phyloP scores from a whole-genome alignment of 108 stramenopile species.

The Fragilaria radians region DNA sequence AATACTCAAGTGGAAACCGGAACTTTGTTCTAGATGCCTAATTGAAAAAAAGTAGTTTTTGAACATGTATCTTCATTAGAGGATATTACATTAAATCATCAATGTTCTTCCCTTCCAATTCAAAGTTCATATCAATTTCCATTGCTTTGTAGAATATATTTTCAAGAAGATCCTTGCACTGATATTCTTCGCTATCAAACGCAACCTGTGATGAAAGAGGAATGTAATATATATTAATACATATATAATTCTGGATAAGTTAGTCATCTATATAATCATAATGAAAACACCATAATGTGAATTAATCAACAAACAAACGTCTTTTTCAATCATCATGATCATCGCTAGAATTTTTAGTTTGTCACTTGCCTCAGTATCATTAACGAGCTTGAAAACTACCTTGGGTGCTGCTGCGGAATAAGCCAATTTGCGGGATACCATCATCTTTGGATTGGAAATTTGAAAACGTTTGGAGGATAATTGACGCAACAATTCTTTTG shows the following conservation, averaged over 20 bases:
- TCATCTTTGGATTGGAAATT: conserved; percentile 57
- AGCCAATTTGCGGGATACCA: conserved; percentile 40
- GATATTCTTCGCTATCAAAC: conserved; percentile 29
- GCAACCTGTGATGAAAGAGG: conserved; percentile 4
- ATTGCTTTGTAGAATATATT: conserved; percentile 33
- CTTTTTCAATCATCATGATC: neutral
- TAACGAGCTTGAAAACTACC: conserved; percentile 56
- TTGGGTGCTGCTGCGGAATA: conserved; percentile 44
- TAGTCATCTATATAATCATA: neutral
- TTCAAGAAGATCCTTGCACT: conserved; percentile 37
- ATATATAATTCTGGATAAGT: neutral
- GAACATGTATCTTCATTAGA: neutral
- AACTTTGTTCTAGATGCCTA: neutral
- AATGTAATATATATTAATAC: too few relatives aligned
- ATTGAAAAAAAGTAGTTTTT: neutral
- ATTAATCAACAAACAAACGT: neutral
- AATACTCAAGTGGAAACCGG: neutral
- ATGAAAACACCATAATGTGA: neutral
- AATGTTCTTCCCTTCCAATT: conserved; percentile 55
- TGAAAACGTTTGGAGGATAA: conserved; percentile 43
- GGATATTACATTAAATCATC: conserved; percentile 26
- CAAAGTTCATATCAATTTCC: conserved; percentile 46
- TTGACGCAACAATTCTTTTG: conserved; percentile 70
- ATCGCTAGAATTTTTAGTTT: neutral
- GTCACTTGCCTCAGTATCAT: conserved; percentile 40